Evolutionary conservation across 2,329 filamentous ascomycete species (phyloP).

Genomic region (Aspergillus novoparasiticus): DNA sequence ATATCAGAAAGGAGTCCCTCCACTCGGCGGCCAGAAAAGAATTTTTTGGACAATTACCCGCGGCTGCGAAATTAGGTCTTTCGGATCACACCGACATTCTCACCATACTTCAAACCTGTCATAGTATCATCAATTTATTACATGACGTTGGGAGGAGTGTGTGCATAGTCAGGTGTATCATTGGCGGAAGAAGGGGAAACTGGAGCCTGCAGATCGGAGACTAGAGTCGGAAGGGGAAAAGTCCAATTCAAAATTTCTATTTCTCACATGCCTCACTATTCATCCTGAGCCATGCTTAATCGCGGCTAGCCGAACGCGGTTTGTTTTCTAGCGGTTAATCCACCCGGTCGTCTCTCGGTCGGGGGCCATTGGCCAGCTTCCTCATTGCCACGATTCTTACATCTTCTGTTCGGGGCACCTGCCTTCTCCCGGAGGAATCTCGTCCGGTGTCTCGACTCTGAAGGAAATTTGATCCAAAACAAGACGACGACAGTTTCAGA

Average conservation of each 20-base stretch:
- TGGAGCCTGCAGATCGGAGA: background rate
- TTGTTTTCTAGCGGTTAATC: slow-evolving; percentile 4
- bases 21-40: background rate
- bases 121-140: background rate
- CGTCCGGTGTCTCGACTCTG: background rate
- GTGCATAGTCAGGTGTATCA: background rate
- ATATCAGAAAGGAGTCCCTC: background rate
- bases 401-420: background rate
- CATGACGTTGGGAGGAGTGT: background rate
- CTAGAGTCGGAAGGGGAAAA: slow-evolving; percentile 1
- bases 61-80: background rate
- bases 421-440: slow-evolving; percentile 1
- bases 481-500: background rate
- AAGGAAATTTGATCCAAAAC: background rate
- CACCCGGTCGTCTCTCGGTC: background rate
- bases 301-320: slow-evolving; percentile 3
- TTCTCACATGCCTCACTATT: background rate
- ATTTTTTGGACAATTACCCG: background rate
- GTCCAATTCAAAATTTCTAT: background rate
- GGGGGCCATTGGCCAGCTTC: background rate
- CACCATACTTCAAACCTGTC: background rate
- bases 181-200: background rate
- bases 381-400: background rate
- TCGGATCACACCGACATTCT: slow-evolving; percentile 1
- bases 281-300: slow-evolving; percentile 5